These are phyloP conservation scores for Gynandropsis gynandra DNA, from an alignment of 345 rosid genomes.

Conservation along the genomic window DNA sequence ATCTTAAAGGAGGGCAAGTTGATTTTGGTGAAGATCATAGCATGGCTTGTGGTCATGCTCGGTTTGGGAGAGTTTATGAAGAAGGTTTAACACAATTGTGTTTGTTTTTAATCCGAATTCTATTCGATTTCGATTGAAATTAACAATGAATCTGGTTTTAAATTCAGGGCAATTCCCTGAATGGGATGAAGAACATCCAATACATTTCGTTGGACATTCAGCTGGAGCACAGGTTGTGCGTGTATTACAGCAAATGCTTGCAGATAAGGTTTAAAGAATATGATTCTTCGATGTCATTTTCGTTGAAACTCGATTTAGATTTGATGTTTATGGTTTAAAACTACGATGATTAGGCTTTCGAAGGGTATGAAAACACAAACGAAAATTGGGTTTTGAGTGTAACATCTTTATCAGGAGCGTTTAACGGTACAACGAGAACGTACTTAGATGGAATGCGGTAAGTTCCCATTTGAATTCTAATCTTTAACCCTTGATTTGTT, in stretches of 20 bases:
- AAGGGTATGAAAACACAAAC: conserved; percentile 69
- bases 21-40: conserved; percentile 97
- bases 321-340: conserved; percentile 13
- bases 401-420: conserved; percentile 87
- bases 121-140: neutral
- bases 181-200: conserved; percentile 95
- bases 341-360: conserved; percentile 50
- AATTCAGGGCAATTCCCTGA: conserved; percentile 73
- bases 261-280: conserved; percentile 62
- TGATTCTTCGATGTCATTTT: neutral
- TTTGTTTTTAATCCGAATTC: conserved; percentile 4
- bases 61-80: conserved; percentile 71
- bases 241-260: conserved; percentile 96
- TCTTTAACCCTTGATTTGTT: neutral
- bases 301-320: conserved; percentile 10
- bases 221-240: conserved; percentile 98
- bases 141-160: too few relatives aligned
- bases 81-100: conserved; percentile 36
- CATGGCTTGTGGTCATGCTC: conserved; percentile 78
- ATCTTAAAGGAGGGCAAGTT: conserved; percentile 86
- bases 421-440: conserved; percentile 93
- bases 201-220: conserved; percentile 95
- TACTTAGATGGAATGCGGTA: conserved; percentile 95
- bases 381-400: conserved; percentile 92
- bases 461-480: conserved; percentile 27